Percentiles rank a stretch among this genome's conserved stretches.
These are phyloP conservation scores for Eimeria mitis DNA, from an alignment of 169 alveolate species.

Conservation along the genomic window DNA sequence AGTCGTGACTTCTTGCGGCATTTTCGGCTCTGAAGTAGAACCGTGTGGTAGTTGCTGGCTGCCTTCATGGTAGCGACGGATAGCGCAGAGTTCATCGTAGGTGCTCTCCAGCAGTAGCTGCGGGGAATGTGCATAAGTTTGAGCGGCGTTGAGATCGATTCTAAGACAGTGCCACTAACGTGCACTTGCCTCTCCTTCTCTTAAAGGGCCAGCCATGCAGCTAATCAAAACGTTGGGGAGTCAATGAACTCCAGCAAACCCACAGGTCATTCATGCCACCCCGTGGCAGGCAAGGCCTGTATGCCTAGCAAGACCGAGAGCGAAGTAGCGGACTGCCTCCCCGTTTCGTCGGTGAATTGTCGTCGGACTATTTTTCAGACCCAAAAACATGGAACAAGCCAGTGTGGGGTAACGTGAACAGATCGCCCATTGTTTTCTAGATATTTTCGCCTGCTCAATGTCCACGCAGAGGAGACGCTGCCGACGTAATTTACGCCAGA, in stretches of 20 bases:
- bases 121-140: neutral
- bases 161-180: neutral
- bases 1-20: neutral
- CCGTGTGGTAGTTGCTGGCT: neutral
- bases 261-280: neutral
- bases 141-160: neutral
- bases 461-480: conserved; percentile 5
- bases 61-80: neutral
- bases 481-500: neutral
- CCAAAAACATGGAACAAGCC: neutral
- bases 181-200: neutral
- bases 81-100: neutral
- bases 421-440: neutral
- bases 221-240: neutral
- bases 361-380: neutral
- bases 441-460: neutral
- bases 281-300: neutral
- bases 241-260: neutral
- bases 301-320: neutral
- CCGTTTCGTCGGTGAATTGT: neutral
- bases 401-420: neutral
- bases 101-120: neutral
- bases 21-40: neutral
- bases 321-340: neutral
- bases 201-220: neutral